Evolutionary conservation across 208 protist species (phyloP).

Genomic region (Wallacemonas collosoma): DNA sequence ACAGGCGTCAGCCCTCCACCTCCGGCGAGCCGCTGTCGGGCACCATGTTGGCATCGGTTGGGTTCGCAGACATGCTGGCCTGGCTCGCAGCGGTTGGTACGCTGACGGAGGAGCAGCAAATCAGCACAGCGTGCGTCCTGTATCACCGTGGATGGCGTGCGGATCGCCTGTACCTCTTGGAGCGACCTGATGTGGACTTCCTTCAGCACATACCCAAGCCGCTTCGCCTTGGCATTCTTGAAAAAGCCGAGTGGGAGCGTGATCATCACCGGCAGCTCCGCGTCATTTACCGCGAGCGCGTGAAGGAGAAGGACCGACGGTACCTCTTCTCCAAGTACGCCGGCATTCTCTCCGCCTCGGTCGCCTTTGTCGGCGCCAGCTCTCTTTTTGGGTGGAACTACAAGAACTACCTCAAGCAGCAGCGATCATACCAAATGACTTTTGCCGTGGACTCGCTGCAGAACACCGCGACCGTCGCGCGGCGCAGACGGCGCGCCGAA

Average conservation of each 20-base stretch:
- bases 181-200: constrained; percentile 65
- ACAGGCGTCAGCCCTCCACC: constrained; percentile 45
- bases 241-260: constrained; percentile 90
- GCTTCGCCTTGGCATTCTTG: constrained; percentile 79
- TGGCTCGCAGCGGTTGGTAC: constrained; percentile 80
- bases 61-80: constrained; percentile 69
- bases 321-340: constrained; percentile 89
- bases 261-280: constrained; percentile 85
- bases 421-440: constrained; percentile 77
- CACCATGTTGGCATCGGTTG: constrained; percentile 37
- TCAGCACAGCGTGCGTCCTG: constrained; percentile 77
- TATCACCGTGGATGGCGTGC: constrained; percentile 83
- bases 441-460: constrained; percentile 57
- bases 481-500: background rate
- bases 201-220: constrained; percentile 77
- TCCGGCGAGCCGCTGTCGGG: background rate
- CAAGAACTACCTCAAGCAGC: constrained; percentile 85
- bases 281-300: constrained; percentile 80
- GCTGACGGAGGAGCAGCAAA: constrained; percentile 40
- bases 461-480: background rate
- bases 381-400: constrained; percentile 92
- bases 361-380: constrained; percentile 79
- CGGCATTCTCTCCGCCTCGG: constrained; percentile 81
- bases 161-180: constrained; percentile 81
- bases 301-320: constrained; percentile 82